Evolutionary conservation across 768 basidiomycete species (phyloP).

Genomic region (Leccinum obscurum): DNA sequence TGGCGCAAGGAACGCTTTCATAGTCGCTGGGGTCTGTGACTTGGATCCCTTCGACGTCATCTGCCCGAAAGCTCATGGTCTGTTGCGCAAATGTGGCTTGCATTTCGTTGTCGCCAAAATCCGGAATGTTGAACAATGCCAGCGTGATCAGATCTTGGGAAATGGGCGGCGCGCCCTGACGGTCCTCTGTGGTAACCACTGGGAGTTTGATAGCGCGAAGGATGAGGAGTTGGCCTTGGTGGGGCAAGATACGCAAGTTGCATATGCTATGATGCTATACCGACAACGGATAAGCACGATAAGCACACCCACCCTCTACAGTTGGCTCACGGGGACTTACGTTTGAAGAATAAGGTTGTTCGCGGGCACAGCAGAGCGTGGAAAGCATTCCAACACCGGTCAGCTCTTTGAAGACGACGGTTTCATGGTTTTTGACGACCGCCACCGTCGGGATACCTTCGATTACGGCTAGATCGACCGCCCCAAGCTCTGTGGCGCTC

Average conservation of each 20-base stretch:
- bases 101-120: constrained; percentile 32
- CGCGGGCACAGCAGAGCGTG: constrained; percentile 41
- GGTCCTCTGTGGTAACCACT: constrained; percentile 1
- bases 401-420: constrained; percentile 44
- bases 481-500: constrained; percentile 39
- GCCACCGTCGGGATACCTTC: constrained; percentile 42
- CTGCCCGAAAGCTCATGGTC: constrained; percentile 32
- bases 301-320: not conserved
- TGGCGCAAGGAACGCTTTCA: constrained; percentile 19
- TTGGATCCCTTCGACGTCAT: constrained; percentile 37
- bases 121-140: constrained; percentile 32
- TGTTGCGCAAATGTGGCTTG: constrained; percentile 26
- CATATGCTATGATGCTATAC: constrained; percentile 48
- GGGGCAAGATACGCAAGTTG: constrained; percentile 51
- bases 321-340: constrained; percentile 15
- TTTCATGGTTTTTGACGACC: constrained; percentile 42
- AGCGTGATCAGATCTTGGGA: constrained; percentile 32
- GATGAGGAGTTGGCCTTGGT: constrained; percentile 51
- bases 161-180: constrained; percentile 15
- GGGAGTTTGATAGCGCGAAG: constrained; percentile 42
- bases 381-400: constrained; percentile 35
- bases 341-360: constrained; percentile 26
- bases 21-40: constrained; percentile 31
- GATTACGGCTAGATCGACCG: constrained; percentile 44
- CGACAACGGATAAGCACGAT: constrained; percentile 14